Evolutionary conservation across 306 rosid genomes (phyloP).

Genomic region (Canavalia ensiformis): DNA sequence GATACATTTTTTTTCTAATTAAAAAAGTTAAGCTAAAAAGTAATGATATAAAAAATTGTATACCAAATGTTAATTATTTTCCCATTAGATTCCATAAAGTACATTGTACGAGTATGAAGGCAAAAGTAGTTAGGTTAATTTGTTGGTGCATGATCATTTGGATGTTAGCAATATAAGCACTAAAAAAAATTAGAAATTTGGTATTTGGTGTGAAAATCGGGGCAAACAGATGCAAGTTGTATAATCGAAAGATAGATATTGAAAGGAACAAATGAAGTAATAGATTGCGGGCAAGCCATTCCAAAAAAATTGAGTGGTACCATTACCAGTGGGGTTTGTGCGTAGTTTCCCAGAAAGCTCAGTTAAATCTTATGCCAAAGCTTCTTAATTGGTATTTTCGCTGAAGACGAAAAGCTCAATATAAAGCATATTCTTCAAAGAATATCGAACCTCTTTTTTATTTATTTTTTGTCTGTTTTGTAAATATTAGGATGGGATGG

Average conservation of each 20-base stretch:
- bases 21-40: not conserved
- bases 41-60: not conserved
- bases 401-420: not conserved
- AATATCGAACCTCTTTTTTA: slow-evolving; percentile 5
- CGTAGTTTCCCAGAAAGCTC: slow-evolving; percentile 12
- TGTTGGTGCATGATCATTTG: no score
- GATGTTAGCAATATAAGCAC: not conserved
- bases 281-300: not conserved
- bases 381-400: not conserved
- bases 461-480: not conserved
- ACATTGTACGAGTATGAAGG: no score
- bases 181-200: not conserved
- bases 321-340: slow-evolving; percentile 27
- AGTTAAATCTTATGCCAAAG: not conserved
- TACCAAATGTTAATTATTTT: not conserved
- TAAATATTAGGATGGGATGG: not conserved
- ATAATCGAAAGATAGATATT: not conserved
- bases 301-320: not conserved
- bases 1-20: no score
- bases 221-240: not conserved
- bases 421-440: slow-evolving; percentile 23
- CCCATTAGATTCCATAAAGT: not conserved
- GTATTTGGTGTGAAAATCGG: not conserved
- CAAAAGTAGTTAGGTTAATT: not conserved
- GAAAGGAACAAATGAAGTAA: not conserved